Evolutionary conservation across 192 early-diverging fungal genomes (phyloP), one percentile per base, ranked within the genome.

Genomic region (Geosiphon pyriformis): DNA sequence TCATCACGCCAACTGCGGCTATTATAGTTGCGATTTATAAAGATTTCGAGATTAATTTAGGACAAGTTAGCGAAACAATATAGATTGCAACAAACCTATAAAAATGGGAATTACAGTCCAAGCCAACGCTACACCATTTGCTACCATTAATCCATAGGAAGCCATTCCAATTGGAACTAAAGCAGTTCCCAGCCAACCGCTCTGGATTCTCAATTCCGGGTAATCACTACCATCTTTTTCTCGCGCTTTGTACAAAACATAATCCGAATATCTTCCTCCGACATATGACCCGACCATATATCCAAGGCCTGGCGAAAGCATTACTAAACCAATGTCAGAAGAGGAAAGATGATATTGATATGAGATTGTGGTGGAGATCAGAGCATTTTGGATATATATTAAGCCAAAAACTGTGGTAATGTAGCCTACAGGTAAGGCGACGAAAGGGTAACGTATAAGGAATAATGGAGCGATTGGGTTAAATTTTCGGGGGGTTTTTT

Each of bases 151-250:
- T 51, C 63, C 63, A 54, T 27, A 53, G 22, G 20, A n/a, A 4
- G 6, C 2, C 47, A 26, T 42, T 18, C 46, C 8, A 22, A 65
- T 12, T 2, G 51, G 49, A 18, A 54, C 15, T 20, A 65, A 33
- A 15, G 49, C 22, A 2, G 50, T 10, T 17, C 63, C 63, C 22
- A 54, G 2, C 63, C 63, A 65, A 35, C 17, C 29, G 10, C 50
- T 53, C 8, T 65, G 23, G 4, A 65, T 20, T 53, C 63, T 65
- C n/a, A 53, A 11, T 53, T 65, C 63, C 4, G 49, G 32, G 22
- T 53, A 52, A 32, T 12, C 20, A 2, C 17, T 18, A 2, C 29
- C 51, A 35, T 35, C 25, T 7, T 53, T n/a, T 4, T 1, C 25
- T 27, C 7, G 7, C 6, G 37, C n/a, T 17, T 22, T 51, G 2